Evolutionary conservation across 306 rosid species (phyloP), one percentile per base, ranked within the genome.

Genomic region (Dalbergia cultrata): DNA sequence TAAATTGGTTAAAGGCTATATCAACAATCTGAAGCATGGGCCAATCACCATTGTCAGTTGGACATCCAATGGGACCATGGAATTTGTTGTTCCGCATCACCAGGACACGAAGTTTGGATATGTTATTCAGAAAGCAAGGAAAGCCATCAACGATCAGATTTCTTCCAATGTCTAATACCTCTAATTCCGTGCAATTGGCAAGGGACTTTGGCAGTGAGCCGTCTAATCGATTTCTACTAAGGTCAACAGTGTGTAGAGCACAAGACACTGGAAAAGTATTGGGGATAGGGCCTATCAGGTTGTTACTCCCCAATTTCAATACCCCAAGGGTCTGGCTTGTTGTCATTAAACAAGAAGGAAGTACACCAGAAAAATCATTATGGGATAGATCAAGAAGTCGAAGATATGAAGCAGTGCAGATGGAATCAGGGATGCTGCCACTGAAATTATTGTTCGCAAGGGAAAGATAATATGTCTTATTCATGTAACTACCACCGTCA

Each of bases 161-260:
- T 13, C n/a, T n/a, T n/a, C 88, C 93, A 4, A 82, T 13, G 66
- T 87, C 60, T 0, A 88, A 4, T 8, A 86, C 78, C 8, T 86
- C 73, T 5, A 87, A 10, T 0, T 0, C 0, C 0, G 2, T 0
- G 68, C 88, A 90, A 3, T 64, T 5, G 0, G 67, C 74, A 19
- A 89, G 68, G 14, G 91, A 84, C 16, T 22, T 52, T 34, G 93
- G 93, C 17, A 90, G 22, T 8, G 5, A 1, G 0, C 90, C 90
- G 5, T 6, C 4, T 0, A 90, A 33, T 0, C 0, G 0, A 79
- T 90, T 90, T 41, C 21, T 80, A 17, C 63, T 56, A 34, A 89
- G 53, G 39, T 66, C 76, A 16, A 87, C n/a, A 57, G 84, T 78
- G 14, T 9, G 6, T 5, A 86, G 3, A 33, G 0, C 4, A 58